Conservation (phyloP, 2,329 filamentous ascomycete genomes). For the Fusarium duplospermum region DNA sequence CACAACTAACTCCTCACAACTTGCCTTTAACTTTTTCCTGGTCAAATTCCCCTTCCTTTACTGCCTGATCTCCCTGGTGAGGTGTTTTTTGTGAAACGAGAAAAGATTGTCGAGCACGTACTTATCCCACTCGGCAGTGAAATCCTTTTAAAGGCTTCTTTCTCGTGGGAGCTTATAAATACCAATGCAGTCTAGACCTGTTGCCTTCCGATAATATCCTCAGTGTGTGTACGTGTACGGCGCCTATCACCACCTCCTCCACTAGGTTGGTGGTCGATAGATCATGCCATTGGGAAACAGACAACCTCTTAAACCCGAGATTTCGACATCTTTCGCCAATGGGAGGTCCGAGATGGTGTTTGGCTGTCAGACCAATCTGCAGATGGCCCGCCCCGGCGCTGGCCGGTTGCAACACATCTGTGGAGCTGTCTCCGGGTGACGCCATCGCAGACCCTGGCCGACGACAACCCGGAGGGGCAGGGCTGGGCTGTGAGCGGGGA, state of each 20-base stretch:
- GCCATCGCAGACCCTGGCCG: slow-evolving; percentile 31
- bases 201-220: not conserved
- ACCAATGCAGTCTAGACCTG: not conserved
- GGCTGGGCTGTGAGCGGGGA: slow-evolving; percentile 23
- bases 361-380: not conserved
- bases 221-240: not conserved
- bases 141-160: not conserved
- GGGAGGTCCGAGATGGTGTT: not conserved
- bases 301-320: not conserved
- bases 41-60: not conserved
- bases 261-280: not conserved
- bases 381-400: slow-evolving; percentile 27
- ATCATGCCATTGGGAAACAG: slow-evolving; percentile 4
- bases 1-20: not conserved
- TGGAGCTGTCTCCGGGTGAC: slow-evolving; percentile 32
- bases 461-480: slow-evolving; percentile 17
- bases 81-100: not conserved
- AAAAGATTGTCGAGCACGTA: not conserved
- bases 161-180: slow-evolving; percentile 1
- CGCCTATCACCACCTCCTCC: not conserved
- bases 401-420: slow-evolving; percentile 24
- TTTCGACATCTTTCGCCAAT: slow-evolving; percentile 18
- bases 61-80: not conserved
- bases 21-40: not conserved
- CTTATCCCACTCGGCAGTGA: slow-evolving; percentile 18